Evolutionary conservation across 2,329 filamentous ascomycete species (phyloP), one percentile per base, ranked within the genome.

Genomic region (Fusarium mundagurra): DNA sequence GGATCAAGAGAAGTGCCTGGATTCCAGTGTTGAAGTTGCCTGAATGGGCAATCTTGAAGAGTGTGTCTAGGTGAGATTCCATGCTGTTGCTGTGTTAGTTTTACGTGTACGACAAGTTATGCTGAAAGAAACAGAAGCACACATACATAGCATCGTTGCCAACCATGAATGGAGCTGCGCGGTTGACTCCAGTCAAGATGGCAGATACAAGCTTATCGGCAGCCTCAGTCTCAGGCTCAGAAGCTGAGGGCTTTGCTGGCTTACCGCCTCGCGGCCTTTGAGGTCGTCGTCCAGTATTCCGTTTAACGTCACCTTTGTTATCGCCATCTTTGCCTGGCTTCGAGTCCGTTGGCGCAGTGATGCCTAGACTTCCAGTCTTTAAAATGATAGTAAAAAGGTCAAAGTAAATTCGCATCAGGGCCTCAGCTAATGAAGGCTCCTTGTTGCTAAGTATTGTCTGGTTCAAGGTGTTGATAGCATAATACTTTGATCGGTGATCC

Each of bases 21-120:
- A 99, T 94, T 80, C 95, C 96, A 2, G 96, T 99, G 84, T 98
- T 99, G 88, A 99, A 98, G 83, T 99, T 99, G 64, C 96, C 94
- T 2, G 96, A 98, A 83, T 99, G 96, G 1, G 96, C 97, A 78
- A 99, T 96, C 78, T 91, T 92, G 88, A 98, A 99, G 33, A 99
- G 88, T 7, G 96, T 98, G 80, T 98, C 93, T 65, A 99, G 90
- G 80, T 99, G 96, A 67, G 92, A 91, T 79, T 97, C 94, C 74
- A 98, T 90, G 31, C 91, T 93, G 62, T 61, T 8, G 48, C 31
- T 51, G 31, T 29, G 62, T 81, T 61, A 77, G 74, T 55, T 59
- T 34, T 18, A 47, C 36, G 27, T 12, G 13, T 34, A 16, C 50
- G 9, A 22, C 31, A 20, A 27, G 18, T 20, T 10, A 53, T 11